Evolutionary conservation across 2,329 filamentous ascomycete genomes (phyloP).

Genomic region (Fusarium goolgardi): DNA sequence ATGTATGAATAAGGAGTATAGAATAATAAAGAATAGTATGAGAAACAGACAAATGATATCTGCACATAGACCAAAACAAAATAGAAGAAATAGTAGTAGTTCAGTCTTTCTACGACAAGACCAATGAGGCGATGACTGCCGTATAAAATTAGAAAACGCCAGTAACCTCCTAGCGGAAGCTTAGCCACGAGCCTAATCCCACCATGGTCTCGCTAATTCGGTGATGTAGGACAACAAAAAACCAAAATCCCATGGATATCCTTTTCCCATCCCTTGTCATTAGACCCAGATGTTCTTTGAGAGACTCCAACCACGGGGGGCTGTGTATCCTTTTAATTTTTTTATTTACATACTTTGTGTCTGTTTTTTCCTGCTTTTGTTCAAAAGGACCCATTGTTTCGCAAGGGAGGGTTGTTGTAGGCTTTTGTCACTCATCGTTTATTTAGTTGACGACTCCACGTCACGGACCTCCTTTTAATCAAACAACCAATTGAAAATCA

Average conservation of each 20-base stretch:
- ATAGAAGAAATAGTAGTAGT: neutral
- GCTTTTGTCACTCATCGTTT: conserved; percentile 21
- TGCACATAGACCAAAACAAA: neutral
- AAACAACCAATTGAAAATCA: conserved; percentile 34
- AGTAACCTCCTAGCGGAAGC: conserved; percentile 2
- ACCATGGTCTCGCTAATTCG: conserved; percentile 11
- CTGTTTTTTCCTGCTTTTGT: neutral
- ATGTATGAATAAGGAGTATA: conserved; percentile 17
- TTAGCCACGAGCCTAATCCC: conserved; percentile 41
- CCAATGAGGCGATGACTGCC: conserved; percentile 4
- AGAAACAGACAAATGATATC: neutral
- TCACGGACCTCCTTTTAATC: conserved; percentile 40
- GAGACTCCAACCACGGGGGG: conserved; percentile 21
- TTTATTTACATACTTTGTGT: no score
- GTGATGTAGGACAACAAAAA: conserved; percentile 11
- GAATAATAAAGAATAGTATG: neutral
- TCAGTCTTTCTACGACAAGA: neutral
- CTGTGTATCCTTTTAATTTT: conserved; percentile 38
- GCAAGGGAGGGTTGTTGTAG: conserved; percentile 17
- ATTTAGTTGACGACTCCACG: conserved; percentile 32
- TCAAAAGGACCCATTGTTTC: conserved; percentile 27
- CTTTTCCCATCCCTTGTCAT: conserved; percentile 14
- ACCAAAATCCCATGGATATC: neutral
- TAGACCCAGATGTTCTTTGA: conserved; percentile 27
- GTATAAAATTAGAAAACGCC: conserved; percentile 33